Conservation (phyloP, 768 basidiomycete species). For the Russula emetica region DNA sequence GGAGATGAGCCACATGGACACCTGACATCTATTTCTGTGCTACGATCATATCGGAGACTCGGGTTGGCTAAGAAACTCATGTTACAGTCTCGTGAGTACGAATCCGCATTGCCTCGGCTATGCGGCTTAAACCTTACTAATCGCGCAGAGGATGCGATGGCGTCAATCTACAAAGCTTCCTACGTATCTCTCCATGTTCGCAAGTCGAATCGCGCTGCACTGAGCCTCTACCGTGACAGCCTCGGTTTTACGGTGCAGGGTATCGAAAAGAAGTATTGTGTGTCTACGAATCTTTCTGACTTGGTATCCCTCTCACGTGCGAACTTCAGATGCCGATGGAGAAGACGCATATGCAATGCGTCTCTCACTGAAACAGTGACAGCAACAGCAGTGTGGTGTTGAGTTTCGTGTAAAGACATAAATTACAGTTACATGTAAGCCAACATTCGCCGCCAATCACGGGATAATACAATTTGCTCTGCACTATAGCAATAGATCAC, state of each 20-base stretch:
- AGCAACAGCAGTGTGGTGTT: not conserved
- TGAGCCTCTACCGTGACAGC: constrained; percentile 82
- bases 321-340: constrained; percentile 76
- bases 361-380: constrained; percentile 47
- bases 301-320: constrained; percentile 16
- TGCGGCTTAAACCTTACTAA: not conserved
- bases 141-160: constrained; percentile 82
- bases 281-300: constrained; percentile 37
- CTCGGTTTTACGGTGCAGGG: constrained; percentile 84
- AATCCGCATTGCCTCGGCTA: not conserved
- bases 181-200: constrained; percentile 89
- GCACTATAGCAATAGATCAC: constrained; percentile 14
- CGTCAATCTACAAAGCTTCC: constrained; percentile 74
- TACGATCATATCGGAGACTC: constrained; percentile 84
- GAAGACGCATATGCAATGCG: constrained; percentile 95
- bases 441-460: not conserved
- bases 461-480: not conserved
- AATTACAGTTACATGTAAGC: not conserved
- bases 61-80: constrained; percentile 93
- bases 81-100: constrained; percentile 78
- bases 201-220: constrained; percentile 91
- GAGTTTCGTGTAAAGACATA: not conserved
- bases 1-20: constrained; percentile 74
- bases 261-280: constrained; percentile 89
- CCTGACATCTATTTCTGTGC: constrained; percentile 93